A percentile compares a stretch with the other conserved stretches of the same genome.
Evolutionary conservation across 179 eudicot genomes (phyloP).

Genomic region (Corrigiola litoralis): DNA sequence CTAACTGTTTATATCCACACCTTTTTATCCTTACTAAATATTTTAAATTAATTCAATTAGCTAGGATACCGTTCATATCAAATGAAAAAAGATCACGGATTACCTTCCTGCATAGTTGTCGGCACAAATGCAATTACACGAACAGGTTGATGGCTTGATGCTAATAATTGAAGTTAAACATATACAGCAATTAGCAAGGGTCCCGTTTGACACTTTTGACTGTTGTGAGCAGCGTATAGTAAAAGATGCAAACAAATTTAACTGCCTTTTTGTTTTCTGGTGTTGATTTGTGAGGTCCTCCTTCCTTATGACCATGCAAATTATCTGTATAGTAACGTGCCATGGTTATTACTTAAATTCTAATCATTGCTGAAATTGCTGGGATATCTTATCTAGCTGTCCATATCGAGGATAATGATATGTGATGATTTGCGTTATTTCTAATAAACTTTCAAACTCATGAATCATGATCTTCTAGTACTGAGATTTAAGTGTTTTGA

Average conservation of each 20-base stretch:
- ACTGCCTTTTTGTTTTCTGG: conserved; percentile 13
- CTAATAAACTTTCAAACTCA: background rate
- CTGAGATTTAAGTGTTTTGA: background rate
- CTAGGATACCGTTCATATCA: too few relatives aligned
- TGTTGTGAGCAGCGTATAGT: conserved; percentile 8
- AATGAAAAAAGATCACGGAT: too few relatives aligned
- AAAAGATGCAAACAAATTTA: conserved; percentile 2
- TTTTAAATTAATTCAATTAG: too few relatives aligned
- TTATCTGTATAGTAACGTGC: conserved; percentile 4
- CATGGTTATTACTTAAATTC: conserved; percentile 4
- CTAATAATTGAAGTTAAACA: conserved; percentile 24
- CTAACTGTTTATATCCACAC: too few relatives aligned
- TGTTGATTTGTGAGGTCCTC: background rate
- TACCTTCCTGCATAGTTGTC: too few relatives aligned
- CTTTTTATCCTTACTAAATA: too few relatives aligned
- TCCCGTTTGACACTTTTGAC: background rate
- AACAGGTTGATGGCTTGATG: background rate
- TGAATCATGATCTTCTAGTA: background rate
- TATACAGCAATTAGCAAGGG: conserved; percentile 2
- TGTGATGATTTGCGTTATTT: conserved; percentile 1
- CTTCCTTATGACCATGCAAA: background rate
- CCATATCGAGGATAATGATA: conserved; percentile 1
- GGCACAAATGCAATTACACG: conserved; percentile 8
- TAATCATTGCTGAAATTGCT: conserved; percentile 15
- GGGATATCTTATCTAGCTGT: conserved; percentile 7